Base-by-base conservation (phyloP, 1,139 yeast genomes). In the Yamadazyma dendronema region DNA sequence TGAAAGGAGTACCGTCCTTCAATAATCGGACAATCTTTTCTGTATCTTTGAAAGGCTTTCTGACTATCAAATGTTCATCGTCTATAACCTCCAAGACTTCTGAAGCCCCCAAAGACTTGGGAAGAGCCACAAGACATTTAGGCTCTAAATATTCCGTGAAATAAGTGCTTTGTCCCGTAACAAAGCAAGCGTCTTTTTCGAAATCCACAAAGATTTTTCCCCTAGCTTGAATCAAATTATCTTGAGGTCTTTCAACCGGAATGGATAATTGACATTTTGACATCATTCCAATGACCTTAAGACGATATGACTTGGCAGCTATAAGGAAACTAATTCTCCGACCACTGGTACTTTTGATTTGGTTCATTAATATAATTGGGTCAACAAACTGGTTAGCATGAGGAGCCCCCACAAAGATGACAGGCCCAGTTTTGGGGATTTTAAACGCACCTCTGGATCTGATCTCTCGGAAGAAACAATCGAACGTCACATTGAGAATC, bases 301-400 rank as follows among this genome's bases (percentile, higher is more conserved):
- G 72, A 37, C 76, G 68, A 62, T 84, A 78, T 5, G 96, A 85
- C 48, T 80, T 81, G 35, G 84, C 95, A 4, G 98, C 98, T 39
- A 89, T 84, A 47, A 90, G 67, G 22, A 48, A 48, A 32, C 95
- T 84, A 22, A 90, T 77, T 37, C 97, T 68, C 45, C 96, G 71
- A 21, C 79, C 74, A 4, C 85, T 79, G 46, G 82, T 87, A 38
- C 73, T 71, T 47, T 81, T 79, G 24, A 88, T 89, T 55, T 85
- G 94, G 36, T 84, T 82, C 87, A 87, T 81, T 38, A 92, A 69
- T 37, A 89, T 74, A 39, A 88, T 73, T 0, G 97, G 96, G 56
- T 92, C 98, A 27, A 90, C 94, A 52, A 92, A 92, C 59, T 90
- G 98, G 61, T 90, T 92, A 25, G 96, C 96, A 65, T 90, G 98